Percentiles rank a stretch among this genome's conserved stretches.
phyloP scores from a whole-genome alignment of 2,329 filamentous ascomycete species.

The Delphinella strobiligena region DNA sequence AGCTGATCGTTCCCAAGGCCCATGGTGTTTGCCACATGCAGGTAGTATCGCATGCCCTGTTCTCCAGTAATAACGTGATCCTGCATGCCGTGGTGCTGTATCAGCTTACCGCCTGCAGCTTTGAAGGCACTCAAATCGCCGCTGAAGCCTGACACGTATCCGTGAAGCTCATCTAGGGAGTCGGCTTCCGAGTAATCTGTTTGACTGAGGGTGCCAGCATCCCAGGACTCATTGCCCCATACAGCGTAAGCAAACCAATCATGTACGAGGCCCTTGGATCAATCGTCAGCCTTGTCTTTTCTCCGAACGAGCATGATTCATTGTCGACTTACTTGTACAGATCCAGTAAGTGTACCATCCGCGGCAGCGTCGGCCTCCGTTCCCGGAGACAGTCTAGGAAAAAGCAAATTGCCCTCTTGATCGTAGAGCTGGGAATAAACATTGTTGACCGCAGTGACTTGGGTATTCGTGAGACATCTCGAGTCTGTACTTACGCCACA shows the following conservation, averaged over 20 bases:
- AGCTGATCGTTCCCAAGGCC: slow-evolving; percentile 16
- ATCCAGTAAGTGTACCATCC: slow-evolving; percentile 26
- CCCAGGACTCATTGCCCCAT: slow-evolving; percentile 33
- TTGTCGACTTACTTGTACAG: slow-evolving; percentile 31
- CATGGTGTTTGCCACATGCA: slow-evolving; percentile 30
- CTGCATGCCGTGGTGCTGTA: slow-evolving; percentile 30
- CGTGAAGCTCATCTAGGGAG: slow-evolving; percentile 26
- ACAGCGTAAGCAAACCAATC: slow-evolving; percentile 41
- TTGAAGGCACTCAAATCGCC: slow-evolving; percentile 28
- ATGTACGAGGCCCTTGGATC: too few species aligned
- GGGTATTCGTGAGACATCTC: slow-evolving; percentile 31
- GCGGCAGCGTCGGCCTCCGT: slow-evolving; percentile 22
- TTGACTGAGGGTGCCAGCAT: slow-evolving; percentile 25
- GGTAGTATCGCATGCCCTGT: slow-evolving; percentile 37
- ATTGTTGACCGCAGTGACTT: slow-evolving; percentile 32
- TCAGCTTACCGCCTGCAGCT: slow-evolving; percentile 30
- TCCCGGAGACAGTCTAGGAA: slow-evolving; percentile 40
- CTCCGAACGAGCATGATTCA: too few species aligned
- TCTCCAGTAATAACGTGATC: slow-evolving; percentile 34
- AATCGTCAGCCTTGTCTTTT: too few species aligned
- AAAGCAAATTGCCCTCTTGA: slow-evolving; percentile 33
- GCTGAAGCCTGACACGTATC: slow-evolving; percentile 28
- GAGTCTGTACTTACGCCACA: slow-evolving; percentile 25
- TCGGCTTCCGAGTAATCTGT: slow-evolving; percentile 29
- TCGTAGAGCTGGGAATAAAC: slow-evolving; percentile 32